phyloP scores from a whole-genome alignment of 495 filamentous ascomycete species.

The Chlorociboria aeruginascens region DNA sequence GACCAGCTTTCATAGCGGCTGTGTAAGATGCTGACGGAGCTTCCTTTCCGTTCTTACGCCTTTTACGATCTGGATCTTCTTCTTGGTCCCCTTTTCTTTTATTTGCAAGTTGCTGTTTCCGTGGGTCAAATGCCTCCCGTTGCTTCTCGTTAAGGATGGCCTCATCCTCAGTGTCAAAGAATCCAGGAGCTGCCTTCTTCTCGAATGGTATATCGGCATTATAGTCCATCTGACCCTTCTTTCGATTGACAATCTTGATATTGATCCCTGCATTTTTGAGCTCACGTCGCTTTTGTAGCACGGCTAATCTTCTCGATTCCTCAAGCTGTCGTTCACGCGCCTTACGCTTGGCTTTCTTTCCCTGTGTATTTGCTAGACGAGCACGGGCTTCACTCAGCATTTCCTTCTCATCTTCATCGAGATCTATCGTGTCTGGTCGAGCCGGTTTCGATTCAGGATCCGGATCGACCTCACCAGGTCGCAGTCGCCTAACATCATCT shows the following conservation, averaged over 20 bases:
- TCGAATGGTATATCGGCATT: constrained; percentile 98
- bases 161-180: constrained; percentile 87
- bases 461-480: constrained; percentile 89
- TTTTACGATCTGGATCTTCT: constrained; percentile 70
- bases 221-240: constrained; percentile 97
- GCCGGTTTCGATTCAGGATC: constrained; percentile 95
- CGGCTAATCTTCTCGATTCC: constrained; percentile 78
- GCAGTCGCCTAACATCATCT: constrained; percentile 81
- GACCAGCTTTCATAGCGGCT: constrained; percentile 86
- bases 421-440: constrained; percentile 92
- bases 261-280: constrained; percentile 97
- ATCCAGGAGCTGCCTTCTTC: constrained; percentile 78
- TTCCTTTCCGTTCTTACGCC: constrained; percentile 75
- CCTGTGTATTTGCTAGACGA: constrained; percentile 91
- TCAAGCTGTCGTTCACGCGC: constrained; percentile 91
- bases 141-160: constrained; percentile 70
- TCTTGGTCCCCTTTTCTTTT: constrained; percentile 89
- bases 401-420: constrained; percentile 98
- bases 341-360: constrained; percentile 98
- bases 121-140: constrained; percentile 79
- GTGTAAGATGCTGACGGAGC: constrained; percentile 62
- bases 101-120: constrained; percentile 89
- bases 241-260: constrained; percentile 86
- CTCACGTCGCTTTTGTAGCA: constrained; percentile 89
- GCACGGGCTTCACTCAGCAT: constrained; percentile 97